These are phyloP conservation scores for Pseudocercospora macadamiae DNA, from an alignment of 2,329 filamentous ascomycete genomes.

Conservation along the genomic window DNA sequence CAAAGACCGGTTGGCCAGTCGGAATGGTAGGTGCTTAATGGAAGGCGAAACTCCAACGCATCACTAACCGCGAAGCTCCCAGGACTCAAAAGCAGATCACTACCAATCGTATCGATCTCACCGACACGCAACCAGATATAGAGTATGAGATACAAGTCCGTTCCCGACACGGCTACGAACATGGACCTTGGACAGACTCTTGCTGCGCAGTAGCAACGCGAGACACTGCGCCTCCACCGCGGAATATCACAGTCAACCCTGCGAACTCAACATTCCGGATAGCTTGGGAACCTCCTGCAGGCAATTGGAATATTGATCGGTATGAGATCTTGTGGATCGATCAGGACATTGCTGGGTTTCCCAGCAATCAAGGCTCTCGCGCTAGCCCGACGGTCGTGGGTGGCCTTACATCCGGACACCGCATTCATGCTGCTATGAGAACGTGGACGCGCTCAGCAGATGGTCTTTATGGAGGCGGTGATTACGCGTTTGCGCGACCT, in stretches of 20 bases:
- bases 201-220: constrained; percentile 8
- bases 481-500: constrained; percentile 3
- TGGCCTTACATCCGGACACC: constrained; percentile 4
- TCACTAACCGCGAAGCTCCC: not conserved
- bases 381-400: not conserved
- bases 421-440: constrained; percentile 9
- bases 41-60: not conserved
- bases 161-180: constrained; percentile 15
- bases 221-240: constrained; percentile 15
- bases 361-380: constrained; percentile 8
- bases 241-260: not conserved
- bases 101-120: constrained; percentile 16
- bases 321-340: constrained; percentile 16
- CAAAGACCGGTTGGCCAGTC: constrained; percentile 6
- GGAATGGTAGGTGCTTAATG: constrained; percentile 1
- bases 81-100: constrained; percentile 1
- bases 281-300: constrained; percentile 13
- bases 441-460: constrained; percentile 4
- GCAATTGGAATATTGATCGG: constrained; percentile 1
- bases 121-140: constrained; percentile 4
- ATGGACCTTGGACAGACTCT: constrained; percentile 18
- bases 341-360: constrained; percentile 12
- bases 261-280: not conserved
- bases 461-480: not conserved
- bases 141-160: constrained; percentile 24